phyloP scores from a whole-genome alignment of 306 rosid species.

The Acacia melanoxylon region DNA sequence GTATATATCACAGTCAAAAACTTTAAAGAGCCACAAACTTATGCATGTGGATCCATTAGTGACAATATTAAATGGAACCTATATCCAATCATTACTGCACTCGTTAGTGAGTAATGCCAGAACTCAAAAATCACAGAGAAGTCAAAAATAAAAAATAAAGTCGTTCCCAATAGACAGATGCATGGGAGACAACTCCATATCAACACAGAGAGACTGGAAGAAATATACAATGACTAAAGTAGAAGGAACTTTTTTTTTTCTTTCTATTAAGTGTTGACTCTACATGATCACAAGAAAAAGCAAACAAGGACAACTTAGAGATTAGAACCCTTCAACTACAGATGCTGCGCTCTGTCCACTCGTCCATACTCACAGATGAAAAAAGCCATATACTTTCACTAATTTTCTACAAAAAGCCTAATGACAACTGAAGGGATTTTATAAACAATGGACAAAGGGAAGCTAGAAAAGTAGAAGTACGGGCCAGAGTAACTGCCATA shows the following conservation, averaged over 20 bases:
- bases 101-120: not conserved
- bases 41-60: not conserved
- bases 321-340: not conserved
- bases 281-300: not conserved
- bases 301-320: not conserved
- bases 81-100: not conserved
- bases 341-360: not conserved
- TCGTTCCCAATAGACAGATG: not conserved
- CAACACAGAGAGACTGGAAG: not conserved
- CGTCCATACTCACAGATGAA: not conserved
- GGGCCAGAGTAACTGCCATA: not conserved
- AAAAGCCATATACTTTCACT: not conserved
- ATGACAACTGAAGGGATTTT: not conserved
- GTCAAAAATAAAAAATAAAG: not conserved
- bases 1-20: not conserved
- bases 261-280: not conserved
- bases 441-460: not conserved
- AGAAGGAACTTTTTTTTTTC: not conserved
- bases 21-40: not conserved
- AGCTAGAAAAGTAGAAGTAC: not conserved
- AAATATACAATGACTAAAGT: not conserved
- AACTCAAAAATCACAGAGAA: constrained; percentile 4
- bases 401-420: not conserved
- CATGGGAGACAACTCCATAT: not conserved
- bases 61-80: not conserved